Evolutionary conservation across 805 yeast species (phyloP).

Genomic region (Lachancea thermotolerans): DNA sequence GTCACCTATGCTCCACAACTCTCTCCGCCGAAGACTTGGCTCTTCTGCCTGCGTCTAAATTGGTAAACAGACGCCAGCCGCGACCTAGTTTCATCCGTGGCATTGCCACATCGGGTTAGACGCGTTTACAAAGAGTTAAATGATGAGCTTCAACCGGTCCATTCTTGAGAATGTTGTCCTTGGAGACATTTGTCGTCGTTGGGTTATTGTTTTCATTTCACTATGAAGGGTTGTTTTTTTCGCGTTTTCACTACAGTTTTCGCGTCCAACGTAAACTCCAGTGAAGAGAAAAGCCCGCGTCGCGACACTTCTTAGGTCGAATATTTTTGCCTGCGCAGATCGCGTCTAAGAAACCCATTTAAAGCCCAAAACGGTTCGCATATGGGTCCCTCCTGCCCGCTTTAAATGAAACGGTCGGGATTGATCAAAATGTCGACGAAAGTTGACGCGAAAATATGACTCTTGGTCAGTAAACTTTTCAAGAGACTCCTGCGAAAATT

Average conservation of each 20-base stretch:
- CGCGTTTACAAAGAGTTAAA: not conserved
- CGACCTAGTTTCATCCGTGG: slow-evolving; percentile 1
- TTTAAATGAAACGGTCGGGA: too few species aligned
- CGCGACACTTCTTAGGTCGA: too few species aligned
- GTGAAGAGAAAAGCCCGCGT: too few species aligned
- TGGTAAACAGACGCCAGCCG: slow-evolving; percentile 3
- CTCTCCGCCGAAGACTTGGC: not conserved
- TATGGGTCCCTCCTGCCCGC: too few species aligned
- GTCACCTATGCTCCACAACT: not conserved
- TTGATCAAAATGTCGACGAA: too few species aligned
- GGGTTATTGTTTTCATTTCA: not conserved
- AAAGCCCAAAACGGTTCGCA: too few species aligned
- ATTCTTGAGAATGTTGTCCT: not conserved
- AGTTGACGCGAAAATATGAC: too few species aligned
- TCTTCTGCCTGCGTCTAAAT: slow-evolving; percentile 1
- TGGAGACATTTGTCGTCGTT: not conserved
- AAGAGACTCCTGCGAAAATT: too few species aligned
- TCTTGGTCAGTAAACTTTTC: too few species aligned
- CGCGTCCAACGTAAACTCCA: not conserved
- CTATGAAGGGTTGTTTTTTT: not conserved
- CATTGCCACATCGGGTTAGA: slow-evolving; percentile 4
- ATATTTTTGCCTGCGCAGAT: too few species aligned
- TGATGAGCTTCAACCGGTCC: not conserved
- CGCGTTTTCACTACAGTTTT: not conserved
- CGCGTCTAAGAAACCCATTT: too few species aligned